phyloP scores from a whole-genome alignment of 805 yeast species.

The Candida maesae region DNA sequence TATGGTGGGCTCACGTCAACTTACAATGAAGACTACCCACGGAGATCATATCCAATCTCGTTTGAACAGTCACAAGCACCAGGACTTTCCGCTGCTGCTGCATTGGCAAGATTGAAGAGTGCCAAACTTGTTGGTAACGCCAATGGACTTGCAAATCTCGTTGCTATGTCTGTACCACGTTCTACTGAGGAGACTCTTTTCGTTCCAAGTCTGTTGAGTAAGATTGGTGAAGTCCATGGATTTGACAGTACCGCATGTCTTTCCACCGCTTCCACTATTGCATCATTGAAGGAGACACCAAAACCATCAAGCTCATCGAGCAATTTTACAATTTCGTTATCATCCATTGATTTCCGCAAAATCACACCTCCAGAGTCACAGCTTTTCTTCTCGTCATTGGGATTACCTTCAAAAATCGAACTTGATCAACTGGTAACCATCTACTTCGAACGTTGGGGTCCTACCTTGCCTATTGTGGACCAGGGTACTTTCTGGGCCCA shows the following conservation, averaged over 20 bases:
- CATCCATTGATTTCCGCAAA: conserved; percentile 36
- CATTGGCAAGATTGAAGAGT: conserved; percentile 53
- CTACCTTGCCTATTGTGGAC: conserved; percentile 64
- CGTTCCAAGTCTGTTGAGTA: conserved; percentile 66
- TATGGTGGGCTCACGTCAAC: conserved; percentile 9
- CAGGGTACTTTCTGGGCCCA: conserved; percentile 61
- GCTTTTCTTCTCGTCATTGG: conserved; percentile 40
- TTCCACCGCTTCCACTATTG: conserved; percentile 66
- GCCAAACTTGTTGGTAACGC: conserved; percentile 20
- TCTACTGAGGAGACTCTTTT: conserved; percentile 76
- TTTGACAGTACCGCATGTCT: conserved; percentile 68
- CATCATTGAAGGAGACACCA: conserved; percentile 55
- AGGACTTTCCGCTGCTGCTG: conserved; percentile 66
- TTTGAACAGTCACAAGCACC: conserved; percentile 71
- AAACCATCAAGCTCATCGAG: conserved; percentile 6
- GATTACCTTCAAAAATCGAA: conserved; percentile 50
- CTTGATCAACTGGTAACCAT: conserved; percentile 64
- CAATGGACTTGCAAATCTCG: conserved; percentile 44
- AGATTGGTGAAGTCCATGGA: conserved; percentile 67
- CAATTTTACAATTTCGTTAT: conserved; percentile 29
- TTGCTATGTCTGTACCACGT: conserved; percentile 71
- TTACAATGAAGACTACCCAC: conserved; percentile 13
- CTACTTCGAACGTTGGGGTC: conserved; percentile 78
- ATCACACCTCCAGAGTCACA: conserved; percentile 39
- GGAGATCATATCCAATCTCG: conserved; percentile 28